Evolutionary conservation across 2,329 filamentous ascomycete species (phyloP), one percentile per base, ranked within the genome.

Genomic region (Cephalotrichum gorgonifer): DNA sequence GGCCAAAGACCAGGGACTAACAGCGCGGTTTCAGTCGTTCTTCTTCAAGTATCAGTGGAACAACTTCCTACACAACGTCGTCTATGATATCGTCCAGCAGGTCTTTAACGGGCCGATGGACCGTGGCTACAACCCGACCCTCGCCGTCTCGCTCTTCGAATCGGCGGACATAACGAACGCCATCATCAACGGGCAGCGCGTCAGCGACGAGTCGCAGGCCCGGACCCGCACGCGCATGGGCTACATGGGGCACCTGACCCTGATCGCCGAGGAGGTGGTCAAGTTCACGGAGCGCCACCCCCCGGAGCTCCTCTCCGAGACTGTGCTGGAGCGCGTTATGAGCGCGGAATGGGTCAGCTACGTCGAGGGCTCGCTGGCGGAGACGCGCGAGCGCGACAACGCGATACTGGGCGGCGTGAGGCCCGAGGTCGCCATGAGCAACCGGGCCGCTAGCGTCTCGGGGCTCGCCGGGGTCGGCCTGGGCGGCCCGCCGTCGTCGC

Each of bases 21-120:
- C 14, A 27, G 11, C 35, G 25, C 26, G 7, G 47, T 56, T 59
- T 53, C 55, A 94, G 88, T 87, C 89, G 50, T 97, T 97, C 72
- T 98, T 98, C 70, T 98, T 98, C 72, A 82, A 85, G 52, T 98
- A 97, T 60, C 91, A 93, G 1, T 98, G 93, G 93, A 98, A 98
- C 67, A 98, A 98, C 65, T 98, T 98, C 62, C 76, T 98, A 42
- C 93, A 98, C 68, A 98, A 98, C 61, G 93, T 98, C 41, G 93
- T 98, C 44, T 98, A 98, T 63, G 93, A 98, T 64, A 90, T 98
- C 60, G 88, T 98, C 41, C 93, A 98, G 65, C 93, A 98, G 70
- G 93, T 98, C 1, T 97, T 98, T 66, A 98, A 98, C 62, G 93
- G 93, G 8, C 89, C 89, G 1, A 95, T 98, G 86, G 91, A 97